Base-by-base conservation (phyloP, 2,329 filamentous ascomycete species). In the Thyridium curvatum region DNA sequence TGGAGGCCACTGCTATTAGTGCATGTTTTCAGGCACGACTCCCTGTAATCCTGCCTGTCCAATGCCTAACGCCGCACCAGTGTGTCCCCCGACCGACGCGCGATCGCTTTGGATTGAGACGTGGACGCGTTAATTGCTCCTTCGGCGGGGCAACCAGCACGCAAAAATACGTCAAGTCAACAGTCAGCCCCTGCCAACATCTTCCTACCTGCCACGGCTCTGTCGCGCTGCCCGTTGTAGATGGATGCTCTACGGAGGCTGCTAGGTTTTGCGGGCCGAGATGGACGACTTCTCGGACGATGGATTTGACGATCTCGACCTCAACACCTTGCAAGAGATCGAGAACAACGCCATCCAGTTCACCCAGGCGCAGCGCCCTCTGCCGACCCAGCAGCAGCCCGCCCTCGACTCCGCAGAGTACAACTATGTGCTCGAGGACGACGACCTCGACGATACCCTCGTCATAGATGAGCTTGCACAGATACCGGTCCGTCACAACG, bases 221-320 rank as follows among this genome's bases (percentile, higher is more conserved):
- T 26, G 21, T 26, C 21, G 10, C 21, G 10, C 6, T 26, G 6
- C 21, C 10, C n/a, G n/a, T 8, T 16, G 34, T 28, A 36, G 31
- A 15, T 29, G 16, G 37, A 13, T 34, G 37, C 30, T 29, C 18
- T 4, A 28, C 18, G 14, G 18, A 12, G 7, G 34, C 30, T 32
- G 37, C 21, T 26, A 26, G 21, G 10, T 10, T 10, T 26, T 26
- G 6, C 12, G 29, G 33, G 37, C 35, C 35, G 44, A 39, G 36
- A 71, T 72, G 62, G 76, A 80, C 61, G 72, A 77, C 44, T 82
- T 79, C 53, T 76, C 70, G 42, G 79, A 82, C 54, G 79, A 81
- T 53, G 77, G 71, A 43, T 67, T 84, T 48, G 77, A 84, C 55
- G 67, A 72, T 31, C 61, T 84, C 32, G 74, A 78, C 46, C 66